Conservation (phyloP, 306 rosid species). For the Vicia faba region DNA sequence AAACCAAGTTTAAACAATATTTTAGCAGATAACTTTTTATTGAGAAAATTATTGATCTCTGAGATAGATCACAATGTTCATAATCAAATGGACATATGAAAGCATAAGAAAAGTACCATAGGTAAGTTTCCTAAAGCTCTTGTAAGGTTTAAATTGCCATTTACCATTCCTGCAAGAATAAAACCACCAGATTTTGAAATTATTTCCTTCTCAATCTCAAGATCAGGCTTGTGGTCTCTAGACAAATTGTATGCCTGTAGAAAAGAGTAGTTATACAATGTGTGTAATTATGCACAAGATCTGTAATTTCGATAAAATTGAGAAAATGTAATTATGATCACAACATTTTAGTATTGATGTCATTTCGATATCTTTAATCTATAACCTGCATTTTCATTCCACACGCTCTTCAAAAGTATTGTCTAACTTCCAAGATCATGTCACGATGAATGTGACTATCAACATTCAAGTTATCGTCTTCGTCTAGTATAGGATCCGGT, state of each 20-base stretch:
- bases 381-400: too few relatives aligned
- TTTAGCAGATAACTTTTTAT: not conserved
- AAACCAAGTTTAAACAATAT: not conserved
- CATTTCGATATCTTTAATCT: too few relatives aligned
- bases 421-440: too few relatives aligned
- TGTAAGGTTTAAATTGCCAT: constrained; percentile 94
- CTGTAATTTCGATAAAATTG: constrained; percentile 8
- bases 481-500: too few relatives aligned
- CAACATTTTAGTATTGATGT: too few relatives aligned
- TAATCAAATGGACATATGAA: constrained; percentile 18
- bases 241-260: constrained; percentile 85
- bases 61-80: constrained; percentile 3
- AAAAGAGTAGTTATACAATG: constrained; percentile 33
- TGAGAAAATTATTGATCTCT: constrained; percentile 4
- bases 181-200: constrained; percentile 91
- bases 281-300: not conserved
- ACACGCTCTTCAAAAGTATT: too few relatives aligned
- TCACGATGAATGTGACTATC: too few relatives aligned
- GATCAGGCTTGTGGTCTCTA: constrained; percentile 94
- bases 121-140: constrained; percentile 87
- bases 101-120: constrained; percentile 64
- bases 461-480: too few relatives aligned
- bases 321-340: constrained; percentile 22
- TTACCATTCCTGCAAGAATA: constrained; percentile 91
- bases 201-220: constrained; percentile 86